Percentiles rank a stretch among this genome's conserved stretches.
Conservation (phyloP, 345 rosid genomes). For the Capsella bursapastoris region DNA sequence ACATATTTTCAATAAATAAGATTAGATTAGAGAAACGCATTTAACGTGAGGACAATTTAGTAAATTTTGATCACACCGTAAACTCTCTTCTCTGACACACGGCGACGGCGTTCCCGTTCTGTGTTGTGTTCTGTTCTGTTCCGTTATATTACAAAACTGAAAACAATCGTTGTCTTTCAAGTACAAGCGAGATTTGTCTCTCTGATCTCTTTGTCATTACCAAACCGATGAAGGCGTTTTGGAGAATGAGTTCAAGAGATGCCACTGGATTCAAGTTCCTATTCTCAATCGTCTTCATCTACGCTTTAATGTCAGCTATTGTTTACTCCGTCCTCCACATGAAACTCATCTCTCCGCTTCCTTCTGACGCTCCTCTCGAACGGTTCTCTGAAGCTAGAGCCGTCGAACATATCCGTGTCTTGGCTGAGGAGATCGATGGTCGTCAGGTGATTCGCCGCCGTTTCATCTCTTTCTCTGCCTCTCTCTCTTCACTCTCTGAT, state of each 20-base stretch:
- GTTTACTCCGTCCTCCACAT: slow-evolving; percentile 64
- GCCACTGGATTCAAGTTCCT: slow-evolving; percentile 69
- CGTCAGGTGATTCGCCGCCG: slow-evolving; percentile 74
- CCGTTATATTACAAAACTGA: slow-evolving; percentile 21
- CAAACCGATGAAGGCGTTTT: slow-evolving; percentile 53
- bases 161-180: slow-evolving; percentile 24
- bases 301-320: slow-evolving; percentile 64
- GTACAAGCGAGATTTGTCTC: slow-evolving; percentile 5
- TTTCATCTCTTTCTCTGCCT: not conserved
- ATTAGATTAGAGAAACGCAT: not conserved
- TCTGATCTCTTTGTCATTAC: not conserved
- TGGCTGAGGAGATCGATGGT: slow-evolving; percentile 69
- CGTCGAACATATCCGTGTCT: slow-evolving; percentile 75
- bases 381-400: slow-evolving; percentile 97
- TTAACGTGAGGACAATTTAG: not conserved
- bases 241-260: slow-evolving; percentile 57
- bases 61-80: slow-evolving; percentile 2
- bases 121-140: not conserved
- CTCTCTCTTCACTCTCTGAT: not conserved
- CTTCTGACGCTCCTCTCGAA: slow-evolving; percentile 77
- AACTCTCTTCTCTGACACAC: not conserved
- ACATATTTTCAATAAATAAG: not conserved
- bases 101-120: slow-evolving; percentile 5
- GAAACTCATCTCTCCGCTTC: slow-evolving; percentile 72
- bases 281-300: slow-evolving; percentile 56